Conservation (phyloP, 495 filamentous ascomycete genomes). For the Talaromyces ruber region DNA sequence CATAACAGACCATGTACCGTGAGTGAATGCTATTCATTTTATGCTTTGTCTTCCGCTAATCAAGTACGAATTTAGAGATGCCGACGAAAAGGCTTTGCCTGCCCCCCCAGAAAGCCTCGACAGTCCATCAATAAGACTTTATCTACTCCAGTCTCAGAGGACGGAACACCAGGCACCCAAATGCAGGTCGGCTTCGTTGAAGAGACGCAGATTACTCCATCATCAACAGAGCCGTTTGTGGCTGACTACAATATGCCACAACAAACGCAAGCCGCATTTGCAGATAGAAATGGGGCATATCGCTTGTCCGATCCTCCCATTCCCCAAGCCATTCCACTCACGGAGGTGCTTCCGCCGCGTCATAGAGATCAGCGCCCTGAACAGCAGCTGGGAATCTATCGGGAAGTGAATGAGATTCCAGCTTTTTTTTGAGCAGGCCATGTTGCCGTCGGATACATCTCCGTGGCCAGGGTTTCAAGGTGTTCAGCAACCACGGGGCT, state of each 20-base stretch:
- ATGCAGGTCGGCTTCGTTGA: background rate
- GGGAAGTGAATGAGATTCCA: slow-evolving; percentile 12
- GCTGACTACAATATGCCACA: background rate
- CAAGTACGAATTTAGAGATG: background rate
- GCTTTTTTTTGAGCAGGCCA: slow-evolving; percentile 23
- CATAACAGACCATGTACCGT: slow-evolving; percentile 15
- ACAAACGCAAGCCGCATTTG: background rate
- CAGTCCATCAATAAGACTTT: background rate
- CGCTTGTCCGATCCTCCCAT: background rate
- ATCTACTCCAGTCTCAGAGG: background rate
- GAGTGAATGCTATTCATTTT: background rate
- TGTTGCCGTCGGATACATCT: slow-evolving; percentile 9
- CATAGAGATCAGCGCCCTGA: slow-evolving; percentile 5
- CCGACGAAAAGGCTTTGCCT: background rate
- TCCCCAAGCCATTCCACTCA: background rate
- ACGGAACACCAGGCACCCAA: background rate
- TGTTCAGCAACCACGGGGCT: slow-evolving; percentile 16
- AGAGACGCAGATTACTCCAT: background rate
- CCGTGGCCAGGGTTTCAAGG: background rate
- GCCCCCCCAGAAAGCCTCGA: background rate
- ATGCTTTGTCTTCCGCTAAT: background rate
- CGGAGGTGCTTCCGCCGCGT: slow-evolving; percentile 4
- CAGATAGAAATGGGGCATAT: background rate
- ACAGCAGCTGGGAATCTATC: slow-evolving; percentile 11
- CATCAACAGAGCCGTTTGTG: background rate